A percentile compares a stretch with the other conserved stretches of the same genome.
phyloP scores from a whole-genome alignment of 208 protist species.

The Crithidia bombi region DNA sequence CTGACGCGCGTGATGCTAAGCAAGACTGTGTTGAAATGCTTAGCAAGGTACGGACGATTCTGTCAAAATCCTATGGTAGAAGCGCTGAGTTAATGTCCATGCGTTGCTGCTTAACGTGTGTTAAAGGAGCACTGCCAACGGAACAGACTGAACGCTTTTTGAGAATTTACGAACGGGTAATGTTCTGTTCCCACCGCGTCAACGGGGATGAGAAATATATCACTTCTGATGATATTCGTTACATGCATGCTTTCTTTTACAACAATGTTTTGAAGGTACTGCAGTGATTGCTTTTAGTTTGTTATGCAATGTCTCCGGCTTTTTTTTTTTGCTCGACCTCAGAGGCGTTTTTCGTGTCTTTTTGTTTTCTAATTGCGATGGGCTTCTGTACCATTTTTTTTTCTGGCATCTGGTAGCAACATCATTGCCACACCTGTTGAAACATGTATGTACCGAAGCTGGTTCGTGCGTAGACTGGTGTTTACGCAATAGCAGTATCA shows the following conservation, averaged over 20 bases:
- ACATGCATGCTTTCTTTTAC: slow-evolving; percentile 90
- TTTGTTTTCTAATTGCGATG: not conserved
- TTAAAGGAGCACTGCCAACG: slow-evolving; percentile 67
- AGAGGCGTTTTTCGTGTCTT: slow-evolving; percentile 3
- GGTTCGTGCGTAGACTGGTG: no score
- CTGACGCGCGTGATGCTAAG: slow-evolving; percentile 62
- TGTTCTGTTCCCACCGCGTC: slow-evolving; percentile 74
- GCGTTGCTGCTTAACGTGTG: slow-evolving; percentile 83
- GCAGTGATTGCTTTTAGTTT: slow-evolving; percentile 26
- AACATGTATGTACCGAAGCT: no score
- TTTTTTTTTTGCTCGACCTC: not conserved
- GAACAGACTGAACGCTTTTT: slow-evolving; percentile 74
- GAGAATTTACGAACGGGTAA: slow-evolving; percentile 77
- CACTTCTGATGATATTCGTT: slow-evolving; percentile 86
- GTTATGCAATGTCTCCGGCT: not conserved
- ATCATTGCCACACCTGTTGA: no score
- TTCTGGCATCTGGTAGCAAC: slow-evolving; percentile 4
- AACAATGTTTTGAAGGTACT: slow-evolving; percentile 83
- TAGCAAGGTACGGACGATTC: slow-evolving; percentile 56
- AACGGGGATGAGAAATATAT: slow-evolving; percentile 59
- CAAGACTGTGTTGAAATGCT: slow-evolving; percentile 82
- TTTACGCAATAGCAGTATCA: no score
- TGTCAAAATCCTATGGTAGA: slow-evolving; percentile 61
- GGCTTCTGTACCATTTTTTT: slow-evolving; percentile 11
- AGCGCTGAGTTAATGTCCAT: slow-evolving; percentile 82